Evolutionary conservation across 2,329 filamentous ascomycete genomes (phyloP).

Genomic region (Zymoseptoria brevis): DNA sequence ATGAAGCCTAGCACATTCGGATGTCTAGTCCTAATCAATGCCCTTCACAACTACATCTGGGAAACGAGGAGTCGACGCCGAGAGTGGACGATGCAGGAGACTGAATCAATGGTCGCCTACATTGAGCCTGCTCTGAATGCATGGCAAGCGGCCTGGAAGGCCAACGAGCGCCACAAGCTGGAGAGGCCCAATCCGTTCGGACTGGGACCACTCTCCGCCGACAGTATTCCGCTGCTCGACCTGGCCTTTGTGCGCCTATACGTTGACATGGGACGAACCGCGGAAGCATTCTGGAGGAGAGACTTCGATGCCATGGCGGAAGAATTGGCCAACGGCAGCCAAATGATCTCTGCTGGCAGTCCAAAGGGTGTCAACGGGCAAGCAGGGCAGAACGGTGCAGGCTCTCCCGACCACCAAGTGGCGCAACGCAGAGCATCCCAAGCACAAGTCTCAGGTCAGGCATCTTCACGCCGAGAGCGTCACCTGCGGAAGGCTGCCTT

Average conservation of each 20-base stretch:
- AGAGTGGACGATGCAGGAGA: conserved; percentile 85
- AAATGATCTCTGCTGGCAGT: conserved; percentile 61
- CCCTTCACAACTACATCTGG: conserved; percentile 97
- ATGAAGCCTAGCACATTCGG: conserved; percentile 84
- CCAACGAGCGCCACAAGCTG: conserved; percentile 73
- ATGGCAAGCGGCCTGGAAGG: conserved; percentile 89
- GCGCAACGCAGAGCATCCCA: conserved; percentile 26
- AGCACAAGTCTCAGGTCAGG: conserved; percentile 13
- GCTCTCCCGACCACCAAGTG: conserved; percentile 7
- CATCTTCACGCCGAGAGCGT: conserved; percentile 66
- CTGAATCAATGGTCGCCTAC: conserved; percentile 89
- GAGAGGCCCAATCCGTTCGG: conserved; percentile 80
- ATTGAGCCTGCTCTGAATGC: conserved; percentile 89
- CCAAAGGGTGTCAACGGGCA: conserved; percentile 1
- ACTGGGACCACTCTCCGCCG: conserved; percentile 72
- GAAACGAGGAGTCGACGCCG: conserved; percentile 87
- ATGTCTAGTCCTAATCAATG: conserved; percentile 84
- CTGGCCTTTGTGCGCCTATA: conserved; percentile 87
- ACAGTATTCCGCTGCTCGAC: conserved; percentile 84
- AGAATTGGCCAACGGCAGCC: conserved; percentile 69
- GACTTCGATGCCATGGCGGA: conserved; percentile 90
- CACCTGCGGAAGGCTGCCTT: conserved; percentile 91
- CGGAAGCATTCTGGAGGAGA: conserved; percentile 88
- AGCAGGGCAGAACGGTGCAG: neutral
- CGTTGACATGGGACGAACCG: conserved; percentile 84